phyloP scores from a whole-genome alignment of 495 filamentous ascomycete species.

The Talaromyces proteolyticus region DNA sequence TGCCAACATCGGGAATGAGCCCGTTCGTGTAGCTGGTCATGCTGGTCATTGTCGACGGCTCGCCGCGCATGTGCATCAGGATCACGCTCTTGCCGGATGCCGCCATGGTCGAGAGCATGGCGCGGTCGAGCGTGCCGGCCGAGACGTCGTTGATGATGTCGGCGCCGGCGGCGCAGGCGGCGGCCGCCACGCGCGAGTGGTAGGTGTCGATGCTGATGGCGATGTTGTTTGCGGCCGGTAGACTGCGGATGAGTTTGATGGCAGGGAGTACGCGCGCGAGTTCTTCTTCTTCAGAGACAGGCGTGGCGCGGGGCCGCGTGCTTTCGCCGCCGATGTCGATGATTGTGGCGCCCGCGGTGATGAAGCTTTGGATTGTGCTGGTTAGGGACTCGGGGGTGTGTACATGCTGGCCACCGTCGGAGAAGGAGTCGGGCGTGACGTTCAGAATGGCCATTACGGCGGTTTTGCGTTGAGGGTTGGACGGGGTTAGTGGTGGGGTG shows the following conservation, averaged over 20 bases:
- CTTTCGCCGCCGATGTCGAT: constrained; percentile 94
- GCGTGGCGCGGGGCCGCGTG: constrained; percentile 66
- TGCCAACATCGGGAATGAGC: constrained; percentile 60
- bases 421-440: constrained; percentile 95
- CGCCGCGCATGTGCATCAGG: constrained; percentile 95
- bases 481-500: constrained; percentile 56
- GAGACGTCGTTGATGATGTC: constrained; percentile 96
- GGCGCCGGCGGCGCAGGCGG: constrained; percentile 75
- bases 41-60: constrained; percentile 72
- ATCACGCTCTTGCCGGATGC: constrained; percentile 73
- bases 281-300: constrained; percentile 68
- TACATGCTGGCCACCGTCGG: constrained; percentile 70
- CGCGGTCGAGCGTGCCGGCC: constrained; percentile 68
- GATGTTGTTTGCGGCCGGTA: constrained; percentile 53
- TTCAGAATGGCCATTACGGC: constrained; percentile 93
- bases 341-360: constrained; percentile 67
- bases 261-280: constrained; percentile 70
- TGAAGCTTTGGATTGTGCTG: constrained; percentile 49
- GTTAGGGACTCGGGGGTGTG: constrained; percentile 30
- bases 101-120: constrained; percentile 80
- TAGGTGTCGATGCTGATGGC: constrained; percentile 91
- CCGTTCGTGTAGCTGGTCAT: constrained; percentile 68
- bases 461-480: constrained; percentile 59
- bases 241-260: constrained; percentile 61
- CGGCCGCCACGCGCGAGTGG: constrained; percentile 75